These are phyloP conservation scores for Rhizophora mangle DNA, from an alignment of 345 rosid species.

Conservation along the genomic window DNA sequence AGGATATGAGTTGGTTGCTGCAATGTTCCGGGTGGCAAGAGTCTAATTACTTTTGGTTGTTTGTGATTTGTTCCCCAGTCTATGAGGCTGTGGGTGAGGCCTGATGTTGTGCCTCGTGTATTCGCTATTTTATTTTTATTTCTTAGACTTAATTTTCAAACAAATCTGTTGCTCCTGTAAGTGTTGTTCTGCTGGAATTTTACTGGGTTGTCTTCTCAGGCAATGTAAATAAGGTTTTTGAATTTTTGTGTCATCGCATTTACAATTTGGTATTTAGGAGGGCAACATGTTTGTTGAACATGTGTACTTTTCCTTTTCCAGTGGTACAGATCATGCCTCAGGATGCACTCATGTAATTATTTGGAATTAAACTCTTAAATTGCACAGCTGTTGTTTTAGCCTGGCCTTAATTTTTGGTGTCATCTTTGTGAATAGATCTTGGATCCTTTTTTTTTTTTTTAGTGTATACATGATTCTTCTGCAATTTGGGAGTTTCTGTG, in stretches of 20 bases:
- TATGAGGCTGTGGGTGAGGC: neutral
- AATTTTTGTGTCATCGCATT: neutral
- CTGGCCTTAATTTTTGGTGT: no score
- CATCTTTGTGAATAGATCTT: no score
- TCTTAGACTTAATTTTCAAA: neutral
- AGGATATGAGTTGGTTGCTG: conserved; percentile 14
- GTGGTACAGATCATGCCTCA: no score
- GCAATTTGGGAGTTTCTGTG: no score
- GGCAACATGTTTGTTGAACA: neutral
- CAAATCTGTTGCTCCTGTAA: conserved; percentile 6
- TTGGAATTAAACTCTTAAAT: no score
- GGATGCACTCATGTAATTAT: neutral
- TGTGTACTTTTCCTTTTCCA: neutral
- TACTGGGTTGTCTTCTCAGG: neutral
- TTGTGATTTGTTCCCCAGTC: conserved; percentile 1
- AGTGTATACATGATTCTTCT: no score
- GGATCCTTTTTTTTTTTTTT: no score
- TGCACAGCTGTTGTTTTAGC: no score
- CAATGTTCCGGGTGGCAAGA: conserved; percentile 15
- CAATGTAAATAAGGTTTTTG: conserved; percentile 8
- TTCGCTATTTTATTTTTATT: neutral
- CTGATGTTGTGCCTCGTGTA: neutral
- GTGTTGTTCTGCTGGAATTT: neutral
- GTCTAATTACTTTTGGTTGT: neutral
- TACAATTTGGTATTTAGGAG: neutral